Evolutionary conservation across 495 filamentous ascomycete genomes (phyloP).

Genomic region (Neurospora sp.): DNA sequence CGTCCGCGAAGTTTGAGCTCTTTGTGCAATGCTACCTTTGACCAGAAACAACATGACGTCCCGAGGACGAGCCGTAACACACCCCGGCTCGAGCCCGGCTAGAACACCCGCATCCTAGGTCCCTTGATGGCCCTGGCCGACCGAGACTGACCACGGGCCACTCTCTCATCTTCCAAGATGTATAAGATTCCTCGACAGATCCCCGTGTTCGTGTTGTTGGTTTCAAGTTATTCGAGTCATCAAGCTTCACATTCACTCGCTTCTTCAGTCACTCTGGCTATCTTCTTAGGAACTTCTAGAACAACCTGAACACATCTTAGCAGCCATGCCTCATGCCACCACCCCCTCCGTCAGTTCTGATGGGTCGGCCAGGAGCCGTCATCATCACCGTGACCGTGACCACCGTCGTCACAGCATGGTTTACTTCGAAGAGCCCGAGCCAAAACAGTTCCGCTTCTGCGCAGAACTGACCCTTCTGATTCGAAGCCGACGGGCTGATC

Average conservation of each 20-base stretch:
- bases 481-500: conserved; percentile 17
- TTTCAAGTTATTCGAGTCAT: background rate
- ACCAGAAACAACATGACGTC: background rate
- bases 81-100: background rate
- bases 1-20: background rate
- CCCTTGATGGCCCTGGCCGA: background rate
- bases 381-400: background rate
- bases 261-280: background rate
- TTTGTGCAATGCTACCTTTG: background rate
- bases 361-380: background rate
- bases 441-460: conserved; percentile 20
- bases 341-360: background rate
- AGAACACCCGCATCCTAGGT: background rate
- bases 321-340: background rate
- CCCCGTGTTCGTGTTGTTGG: background rate
- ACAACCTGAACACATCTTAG: background rate
- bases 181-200: background rate
- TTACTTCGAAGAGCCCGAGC: background rate
- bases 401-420: background rate
- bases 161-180: background rate
- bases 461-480: conserved; percentile 19
- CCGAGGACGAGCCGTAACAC: background rate
- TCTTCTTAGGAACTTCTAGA: background rate
- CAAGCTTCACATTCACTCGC: background rate
- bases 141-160: background rate